Conservation (phyloP, 139 green algal genomes). For the Coccomyxa sp. region DNA sequence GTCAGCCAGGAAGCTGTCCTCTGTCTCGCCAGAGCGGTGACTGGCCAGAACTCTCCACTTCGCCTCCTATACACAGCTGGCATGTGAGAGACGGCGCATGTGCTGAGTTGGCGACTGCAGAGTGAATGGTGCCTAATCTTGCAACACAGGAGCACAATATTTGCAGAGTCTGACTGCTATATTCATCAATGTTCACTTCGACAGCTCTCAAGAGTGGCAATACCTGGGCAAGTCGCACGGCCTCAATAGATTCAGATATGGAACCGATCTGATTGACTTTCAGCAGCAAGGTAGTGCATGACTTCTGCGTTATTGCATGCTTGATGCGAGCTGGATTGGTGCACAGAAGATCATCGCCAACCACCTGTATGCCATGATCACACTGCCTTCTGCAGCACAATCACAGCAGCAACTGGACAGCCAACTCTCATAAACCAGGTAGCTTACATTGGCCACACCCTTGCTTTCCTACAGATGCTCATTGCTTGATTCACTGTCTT, state of each 20-base stretch:
- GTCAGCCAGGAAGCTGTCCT: constrained; percentile 98
- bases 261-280: constrained; percentile 93
- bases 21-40: constrained; percentile 92
- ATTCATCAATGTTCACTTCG: too few relatives aligned
- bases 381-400: neutral
- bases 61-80: too few relatives aligned
- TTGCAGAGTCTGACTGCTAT: too few relatives aligned
- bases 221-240: constrained; percentile 27
- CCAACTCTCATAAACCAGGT: neutral
- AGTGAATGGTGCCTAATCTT: too few relatives aligned
- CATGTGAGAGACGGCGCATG: too few relatives aligned
- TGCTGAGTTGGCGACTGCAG: too few relatives aligned
- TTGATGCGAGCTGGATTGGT: constrained; percentile 93
- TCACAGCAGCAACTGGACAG: neutral
- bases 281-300: constrained; percentile 89
- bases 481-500: neutral
- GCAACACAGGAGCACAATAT: too few relatives aligned
- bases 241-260: constrained; percentile 93
- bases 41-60: constrained; percentile 97
- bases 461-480: neutral
- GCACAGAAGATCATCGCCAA: constrained; percentile 97
- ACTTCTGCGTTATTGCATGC: constrained; percentile 90
- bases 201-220: too few relatives aligned
- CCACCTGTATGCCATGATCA: constrained; percentile 62
- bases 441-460: neutral